phyloP scores from a whole-genome alignment of 2,329 filamentous ascomycete genomes.

The Rhynchosporium graminicola region DNA sequence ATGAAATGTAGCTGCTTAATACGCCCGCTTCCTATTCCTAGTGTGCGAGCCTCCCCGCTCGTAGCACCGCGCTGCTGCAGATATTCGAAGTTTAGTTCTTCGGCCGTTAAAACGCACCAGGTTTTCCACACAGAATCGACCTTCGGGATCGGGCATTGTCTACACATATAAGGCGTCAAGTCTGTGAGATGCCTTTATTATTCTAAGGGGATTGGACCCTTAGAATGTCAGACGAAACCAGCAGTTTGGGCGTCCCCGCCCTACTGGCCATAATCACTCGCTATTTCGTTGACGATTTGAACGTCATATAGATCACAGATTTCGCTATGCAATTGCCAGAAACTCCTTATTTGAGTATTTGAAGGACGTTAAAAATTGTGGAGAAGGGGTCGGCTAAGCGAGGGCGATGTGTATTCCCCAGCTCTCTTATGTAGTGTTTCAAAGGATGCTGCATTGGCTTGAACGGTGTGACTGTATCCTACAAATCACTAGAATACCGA shows the following conservation, averaged over 20 bases:
- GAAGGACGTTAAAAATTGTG: background rate
- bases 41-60: background rate
- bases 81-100: background rate
- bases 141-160: background rate
- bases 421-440: background rate
- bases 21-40: background rate
- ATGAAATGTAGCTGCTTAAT: constrained; percentile 5
- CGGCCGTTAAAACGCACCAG: too few species aligned
- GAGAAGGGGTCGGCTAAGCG: background rate
- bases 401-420: background rate
- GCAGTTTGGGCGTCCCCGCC: background rate
- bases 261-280: constrained; percentile 3
- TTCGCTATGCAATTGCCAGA: background rate
- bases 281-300: background rate
- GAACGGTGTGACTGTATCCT: too few species aligned
- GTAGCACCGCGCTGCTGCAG: background rate
- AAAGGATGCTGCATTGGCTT: background rate
- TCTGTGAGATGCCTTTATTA: background rate
- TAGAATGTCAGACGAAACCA: background rate
- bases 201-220: background rate
- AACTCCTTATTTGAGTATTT: background rate
- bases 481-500: too few species aligned
- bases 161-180: constrained; percentile 1
- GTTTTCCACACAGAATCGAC: too few species aligned
- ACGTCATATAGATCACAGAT: background rate